Percentiles rank a stretch among this genome's conserved stretches.
phyloP scores from a whole-genome alignment of 257 asterid genomes.

The Solanum tarijense region DNA sequence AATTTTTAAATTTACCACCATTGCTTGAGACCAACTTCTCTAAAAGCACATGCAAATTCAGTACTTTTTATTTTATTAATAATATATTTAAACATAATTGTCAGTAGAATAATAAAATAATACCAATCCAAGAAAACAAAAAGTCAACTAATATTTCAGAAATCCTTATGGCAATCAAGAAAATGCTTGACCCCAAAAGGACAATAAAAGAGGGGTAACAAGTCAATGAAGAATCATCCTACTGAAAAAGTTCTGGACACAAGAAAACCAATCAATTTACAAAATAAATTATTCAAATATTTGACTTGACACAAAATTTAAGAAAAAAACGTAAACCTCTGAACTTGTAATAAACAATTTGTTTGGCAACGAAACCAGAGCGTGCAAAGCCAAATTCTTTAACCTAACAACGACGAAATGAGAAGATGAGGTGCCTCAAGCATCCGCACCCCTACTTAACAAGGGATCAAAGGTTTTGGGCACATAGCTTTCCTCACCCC shows the following conservation, averaged over 20 bases:
- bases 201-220: neutral
- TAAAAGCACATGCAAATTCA: neutral
- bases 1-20: neutral
- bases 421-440: neutral
- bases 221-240: constrained; percentile 11
- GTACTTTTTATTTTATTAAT: neutral
- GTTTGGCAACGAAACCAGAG: neutral
- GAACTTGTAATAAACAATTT: neutral
- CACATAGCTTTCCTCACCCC: neutral
- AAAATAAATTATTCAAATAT: neutral
- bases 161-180: neutral
- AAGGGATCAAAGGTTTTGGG: neutral
- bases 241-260: constrained; percentile 6
- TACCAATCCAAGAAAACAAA: neutral
- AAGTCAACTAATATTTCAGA: constrained; percentile 21
- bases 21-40: neutral
- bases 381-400: neutral
- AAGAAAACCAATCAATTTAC: neutral
- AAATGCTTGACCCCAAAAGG: neutral
- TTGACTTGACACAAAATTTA: neutral
- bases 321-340: neutral
- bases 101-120: neutral
- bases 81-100: neutral
- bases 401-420: neutral
- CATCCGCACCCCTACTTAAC: no score